Conservation (phyloP, 257 asterid genomes). For the Eustoma russellianum region DNA sequence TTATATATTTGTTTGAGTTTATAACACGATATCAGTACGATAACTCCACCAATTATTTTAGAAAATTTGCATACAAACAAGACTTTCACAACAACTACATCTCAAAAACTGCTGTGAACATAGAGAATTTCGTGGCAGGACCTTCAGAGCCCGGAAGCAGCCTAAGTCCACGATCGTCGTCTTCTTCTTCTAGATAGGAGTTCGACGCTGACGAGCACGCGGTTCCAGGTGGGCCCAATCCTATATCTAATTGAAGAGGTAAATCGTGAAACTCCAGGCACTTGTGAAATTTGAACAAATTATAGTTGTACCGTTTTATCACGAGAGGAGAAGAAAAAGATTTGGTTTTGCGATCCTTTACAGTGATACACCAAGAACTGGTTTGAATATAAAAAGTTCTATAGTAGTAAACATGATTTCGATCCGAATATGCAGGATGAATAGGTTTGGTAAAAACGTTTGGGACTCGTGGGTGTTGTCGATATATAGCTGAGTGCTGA, state of each 20-base stretch:
- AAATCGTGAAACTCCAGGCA: neutral
- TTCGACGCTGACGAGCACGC: slow-evolving; percentile 57
- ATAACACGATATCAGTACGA: too few species aligned
- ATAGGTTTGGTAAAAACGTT: too few species aligned
- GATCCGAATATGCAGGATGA: too few species aligned
- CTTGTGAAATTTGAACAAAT: neutral
- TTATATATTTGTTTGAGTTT: too few species aligned
- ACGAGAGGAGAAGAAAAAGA: slow-evolving; percentile 7
- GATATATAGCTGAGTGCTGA: too few species aligned
- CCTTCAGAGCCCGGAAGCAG: too few species aligned
- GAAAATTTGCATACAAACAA: too few species aligned
- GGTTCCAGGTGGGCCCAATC: slow-evolving; percentile 92
- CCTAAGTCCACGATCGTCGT: neutral
- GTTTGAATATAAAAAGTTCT: slow-evolving; percentile 9
- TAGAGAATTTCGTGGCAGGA: slow-evolving; percentile 9
- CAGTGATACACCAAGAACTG: neutral
- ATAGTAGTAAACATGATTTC: slow-evolving; percentile 2
- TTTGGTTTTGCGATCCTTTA: slow-evolving; percentile 12
- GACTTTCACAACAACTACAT: too few species aligned
- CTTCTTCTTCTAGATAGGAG: slow-evolving; percentile 15
- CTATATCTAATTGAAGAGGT: slow-evolving; percentile 39
- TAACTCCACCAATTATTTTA: too few species aligned
- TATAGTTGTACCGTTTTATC: slow-evolving; percentile 5
- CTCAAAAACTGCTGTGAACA: too few species aligned
- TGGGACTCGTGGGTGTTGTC: too few species aligned